Percentiles rank a stretch among this genome's conserved stretches.
phyloP scores from a whole-genome alignment of 1,284 basidiomycete genomes.

The Rhizoctonia solani region DNA sequence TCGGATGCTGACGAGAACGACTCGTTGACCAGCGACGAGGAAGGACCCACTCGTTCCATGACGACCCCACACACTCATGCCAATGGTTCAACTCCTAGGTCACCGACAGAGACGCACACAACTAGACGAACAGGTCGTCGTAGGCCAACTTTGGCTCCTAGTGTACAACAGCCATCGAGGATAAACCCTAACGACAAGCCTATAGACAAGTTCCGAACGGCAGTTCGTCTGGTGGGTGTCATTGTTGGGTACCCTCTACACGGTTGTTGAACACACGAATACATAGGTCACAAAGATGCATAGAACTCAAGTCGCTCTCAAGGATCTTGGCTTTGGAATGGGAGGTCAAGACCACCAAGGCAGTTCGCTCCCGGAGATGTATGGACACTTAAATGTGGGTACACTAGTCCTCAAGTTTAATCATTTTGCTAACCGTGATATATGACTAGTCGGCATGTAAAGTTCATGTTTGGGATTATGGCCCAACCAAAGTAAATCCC shows the following conservation, averaged over 20 bases:
- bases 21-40: conserved; percentile 26
- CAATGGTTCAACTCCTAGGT: neutral
- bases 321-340: conserved; percentile 21
- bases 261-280: neutral
- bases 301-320: conserved; percentile 23
- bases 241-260: too few species aligned
- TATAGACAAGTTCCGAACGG: conserved; percentile 28
- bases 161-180: neutral
- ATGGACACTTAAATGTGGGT: conserved; percentile 15
- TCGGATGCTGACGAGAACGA: conserved; percentile 33
- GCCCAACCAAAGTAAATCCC: conserved; percentile 8
- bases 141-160: neutral
- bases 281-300: conserved; percentile 17
- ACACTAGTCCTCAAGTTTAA: neutral
- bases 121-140: neutral
- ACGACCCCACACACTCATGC: too few species aligned
- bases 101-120: neutral
- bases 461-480: conserved; percentile 33
- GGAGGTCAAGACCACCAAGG: conserved; percentile 4
- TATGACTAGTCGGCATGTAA: conserved; percentile 9
- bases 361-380: conserved; percentile 2
- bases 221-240: conserved; percentile 2
- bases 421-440: neutral
- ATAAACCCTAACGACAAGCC: conserved; percentile 3
- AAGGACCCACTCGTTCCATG: too few species aligned